These are phyloP conservation scores for Metarhizium sp. DNA, from an alignment of 2,329 filamentous ascomycete genomes.

Conservation along the genomic window DNA sequence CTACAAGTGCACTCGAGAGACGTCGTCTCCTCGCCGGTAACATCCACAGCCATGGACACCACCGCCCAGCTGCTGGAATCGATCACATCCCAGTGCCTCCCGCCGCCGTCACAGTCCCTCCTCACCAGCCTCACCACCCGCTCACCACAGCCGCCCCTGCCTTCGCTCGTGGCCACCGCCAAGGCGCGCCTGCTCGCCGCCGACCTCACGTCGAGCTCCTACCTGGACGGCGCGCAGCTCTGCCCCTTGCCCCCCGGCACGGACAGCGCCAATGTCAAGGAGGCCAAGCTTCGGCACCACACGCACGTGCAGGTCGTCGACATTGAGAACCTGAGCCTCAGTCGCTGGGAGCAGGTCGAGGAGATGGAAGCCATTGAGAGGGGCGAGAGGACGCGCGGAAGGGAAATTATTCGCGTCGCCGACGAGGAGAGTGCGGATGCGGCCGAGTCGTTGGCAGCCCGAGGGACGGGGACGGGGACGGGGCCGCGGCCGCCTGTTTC, in stretches of 20 bases:
- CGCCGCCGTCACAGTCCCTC: conserved; percentile 47
- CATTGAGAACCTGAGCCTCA: conserved; percentile 71
- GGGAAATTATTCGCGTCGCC: conserved; percentile 69
- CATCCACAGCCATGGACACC: conserved; percentile 1
- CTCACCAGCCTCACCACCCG: conserved; percentile 51
- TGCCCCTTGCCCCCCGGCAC: conserved; percentile 44
- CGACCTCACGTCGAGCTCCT: conserved; percentile 52
- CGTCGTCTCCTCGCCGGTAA: not conserved
- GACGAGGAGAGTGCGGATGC: conserved; percentile 14
- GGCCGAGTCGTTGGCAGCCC: conserved; percentile 40
- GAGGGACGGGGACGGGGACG: conserved; percentile 4
- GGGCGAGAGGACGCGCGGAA: conserved; percentile 64
- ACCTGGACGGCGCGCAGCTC: conserved; percentile 32
- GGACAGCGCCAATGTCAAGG: conserved; percentile 40
- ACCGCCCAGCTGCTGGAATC: conserved; percentile 24
- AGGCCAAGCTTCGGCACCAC: conserved; percentile 48
- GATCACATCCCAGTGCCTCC: conserved; percentile 44
- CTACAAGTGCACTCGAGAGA: no score
- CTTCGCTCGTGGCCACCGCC: conserved; percentile 68
- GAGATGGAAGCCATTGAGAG: conserved; percentile 64
- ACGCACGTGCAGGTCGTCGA: conserved; percentile 77
- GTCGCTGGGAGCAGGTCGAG: conserved; percentile 82
- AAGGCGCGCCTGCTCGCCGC: conserved; percentile 70
- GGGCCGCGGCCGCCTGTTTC: not conserved
- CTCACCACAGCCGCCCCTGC: conserved; percentile 51